Percentiles rank a stretch among this genome's conserved stretches.
Conservation (phyloP, 108 stramenopile species). For the Stephanodiscus triporus region DNA sequence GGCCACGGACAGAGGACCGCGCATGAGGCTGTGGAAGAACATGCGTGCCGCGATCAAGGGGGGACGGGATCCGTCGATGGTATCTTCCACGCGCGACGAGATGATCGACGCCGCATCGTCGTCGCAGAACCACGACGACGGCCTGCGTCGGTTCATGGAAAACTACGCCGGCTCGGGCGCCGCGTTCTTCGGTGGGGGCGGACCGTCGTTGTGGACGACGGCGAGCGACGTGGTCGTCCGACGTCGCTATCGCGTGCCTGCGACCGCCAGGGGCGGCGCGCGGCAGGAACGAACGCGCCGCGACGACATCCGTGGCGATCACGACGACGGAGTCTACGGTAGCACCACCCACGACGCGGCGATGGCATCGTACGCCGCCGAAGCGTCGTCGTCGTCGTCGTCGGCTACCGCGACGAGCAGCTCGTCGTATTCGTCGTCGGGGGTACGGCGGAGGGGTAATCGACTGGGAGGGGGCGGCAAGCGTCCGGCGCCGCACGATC, state of each 20-base stretch:
- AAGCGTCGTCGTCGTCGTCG: too few species aligned
- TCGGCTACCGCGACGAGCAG: too few species aligned
- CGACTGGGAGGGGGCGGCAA: background rate
- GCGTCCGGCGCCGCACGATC: conserved; percentile 10
- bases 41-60: conserved; percentile 23
- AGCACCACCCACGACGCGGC: background rate
- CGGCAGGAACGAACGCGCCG: background rate
- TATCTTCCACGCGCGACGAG: background rate
- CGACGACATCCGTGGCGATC: too few species aligned
- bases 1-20: conserved; percentile 25
- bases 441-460: too few species aligned
- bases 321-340: background rate
- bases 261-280: background rate
- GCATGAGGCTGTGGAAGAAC: conserved; percentile 19
- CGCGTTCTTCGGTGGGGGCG: too few species aligned
- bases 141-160: background rate
- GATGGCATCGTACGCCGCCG: too few species aligned
- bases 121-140: background rate
- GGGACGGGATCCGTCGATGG: conserved; percentile 24
- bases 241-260: background rate
- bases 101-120: background rate
- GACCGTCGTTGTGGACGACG: background rate
- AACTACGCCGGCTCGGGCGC: background rate
- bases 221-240: background rate
- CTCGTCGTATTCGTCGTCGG: too few species aligned